Conservation (phyloP, 2,329 filamentous ascomycete genomes). For the Ramularia endophylla region DNA sequence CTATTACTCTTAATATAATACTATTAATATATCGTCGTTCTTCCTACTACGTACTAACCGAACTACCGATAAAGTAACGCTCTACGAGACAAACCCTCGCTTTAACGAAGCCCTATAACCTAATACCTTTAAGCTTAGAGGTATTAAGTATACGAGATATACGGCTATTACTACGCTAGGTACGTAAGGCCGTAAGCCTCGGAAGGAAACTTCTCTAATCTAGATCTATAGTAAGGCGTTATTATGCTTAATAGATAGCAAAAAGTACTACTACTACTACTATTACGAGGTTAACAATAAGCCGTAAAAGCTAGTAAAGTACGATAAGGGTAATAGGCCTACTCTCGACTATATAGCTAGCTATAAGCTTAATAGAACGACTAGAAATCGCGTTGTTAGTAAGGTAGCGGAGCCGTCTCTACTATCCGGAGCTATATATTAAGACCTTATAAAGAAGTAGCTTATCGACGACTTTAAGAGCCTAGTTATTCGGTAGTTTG, state of each 20-base stretch:
- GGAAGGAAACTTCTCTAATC: neutral
- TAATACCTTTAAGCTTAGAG: neutral
- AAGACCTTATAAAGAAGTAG: neutral
- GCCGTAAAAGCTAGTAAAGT: neutral
- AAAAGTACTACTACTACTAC: neutral
- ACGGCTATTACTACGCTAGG: neutral
- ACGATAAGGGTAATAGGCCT: neutral
- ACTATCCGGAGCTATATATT: neutral
- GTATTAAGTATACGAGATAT: neutral
- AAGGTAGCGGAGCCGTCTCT: neutral
- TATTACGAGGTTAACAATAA: neutral
- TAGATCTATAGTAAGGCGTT: neutral
- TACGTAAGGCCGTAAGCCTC: neutral
- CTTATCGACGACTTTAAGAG: neutral
- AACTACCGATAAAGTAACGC: neutral
- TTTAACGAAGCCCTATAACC: neutral
- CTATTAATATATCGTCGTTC: neutral
- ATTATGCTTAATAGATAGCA: neutral
- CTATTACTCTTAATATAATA: neutral
- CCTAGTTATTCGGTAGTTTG: neutral
- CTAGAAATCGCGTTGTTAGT: neutral
- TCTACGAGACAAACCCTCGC: neutral
- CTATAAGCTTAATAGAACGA: neutral
- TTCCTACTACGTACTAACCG: neutral
- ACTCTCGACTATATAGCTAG: neutral